Evolutionary conservation across 2,329 filamentous ascomycete genomes (phyloP).

Genomic region (Pyrenochaeta sp.): DNA sequence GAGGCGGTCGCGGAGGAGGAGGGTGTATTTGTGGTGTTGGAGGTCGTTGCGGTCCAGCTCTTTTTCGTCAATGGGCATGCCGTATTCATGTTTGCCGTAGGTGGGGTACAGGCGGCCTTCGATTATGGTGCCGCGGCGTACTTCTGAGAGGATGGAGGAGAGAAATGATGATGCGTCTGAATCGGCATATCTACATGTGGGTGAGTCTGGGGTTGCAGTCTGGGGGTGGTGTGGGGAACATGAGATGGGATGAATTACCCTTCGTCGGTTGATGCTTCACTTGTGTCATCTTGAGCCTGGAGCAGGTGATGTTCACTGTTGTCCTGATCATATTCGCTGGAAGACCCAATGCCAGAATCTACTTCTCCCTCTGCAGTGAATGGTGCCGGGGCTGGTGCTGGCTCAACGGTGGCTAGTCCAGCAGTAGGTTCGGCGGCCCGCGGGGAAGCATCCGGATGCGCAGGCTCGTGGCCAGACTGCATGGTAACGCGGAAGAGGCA

Average conservation of each 20-base stretch:
- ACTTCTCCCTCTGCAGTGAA: too few species aligned
- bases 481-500: neutral
- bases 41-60: constrained; percentile 31
- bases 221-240: too few species aligned
- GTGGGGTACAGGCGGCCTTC: constrained; percentile 28
- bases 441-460: neutral
- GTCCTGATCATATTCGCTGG: constrained; percentile 26
- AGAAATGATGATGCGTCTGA: constrained; percentile 31
- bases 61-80: constrained; percentile 37
- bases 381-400: constrained; percentile 1
- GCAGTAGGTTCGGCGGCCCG: neutral
- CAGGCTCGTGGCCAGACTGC: constrained; percentile 1
- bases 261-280: constrained; percentile 28
- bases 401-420: neutral
- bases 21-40: constrained; percentile 32
- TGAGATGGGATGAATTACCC: constrained; percentile 19
- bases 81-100: constrained; percentile 30
- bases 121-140: constrained; percentile 27
- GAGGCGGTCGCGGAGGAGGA: constrained; percentile 24
- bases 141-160: constrained; percentile 29
- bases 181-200: constrained; percentile 26
- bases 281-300: constrained; percentile 23
- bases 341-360: constrained; percentile 25
- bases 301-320: constrained; percentile 24
- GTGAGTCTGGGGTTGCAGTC: too few species aligned